Base-by-base conservation (phyloP, 306 rosid species). In the Chamaecrista fasciculata region DNA sequence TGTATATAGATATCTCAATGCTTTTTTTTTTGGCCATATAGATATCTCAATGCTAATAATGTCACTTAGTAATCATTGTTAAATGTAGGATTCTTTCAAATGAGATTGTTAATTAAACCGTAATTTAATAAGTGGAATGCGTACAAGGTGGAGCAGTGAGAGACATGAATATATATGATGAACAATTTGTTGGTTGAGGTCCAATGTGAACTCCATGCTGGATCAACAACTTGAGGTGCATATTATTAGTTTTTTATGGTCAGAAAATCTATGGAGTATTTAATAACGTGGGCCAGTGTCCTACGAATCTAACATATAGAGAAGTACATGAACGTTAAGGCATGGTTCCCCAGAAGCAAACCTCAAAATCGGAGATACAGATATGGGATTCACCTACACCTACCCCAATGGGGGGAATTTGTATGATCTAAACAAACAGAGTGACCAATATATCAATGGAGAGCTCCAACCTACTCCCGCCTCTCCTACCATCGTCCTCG, bases 341-440 rank as follows among this genome's bases (percentile, higher is more conserved):
- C 76, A 76, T 67, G 72, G 78, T 61, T 67, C 78, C 78, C 78
- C 16, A 23, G 62, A 51, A 70, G 20, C 49, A 65, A 39, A 70
- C 78, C 71, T 51, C 63, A 71, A 60, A 59, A 58, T 71, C 68
- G 65, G n/a, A 39, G 8, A 31, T 53, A 51, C 61, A 31, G 34
- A 50, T 11, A 50, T 44, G n/a, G 19, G 40, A 56, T 16, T 56
- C 62, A 28, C 40, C 36, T 14, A 44, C 33, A 62, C 33, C 43
- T 66, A 78, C 40, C 51, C 8, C 8, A 23, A 31, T n/a, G 44
- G 26, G n/a, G n/a, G 15, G 25, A 78, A 39, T 29, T 77, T 34
- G 5, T 57, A 26, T 24, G 36, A 62, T n/a, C n/a, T n/a, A n/a
- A n/a, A n/a, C n/a, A n/a, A n/a, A n/a, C n/a, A n/a, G n/a, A n/a